A percentile compares a stretch with the other conserved stretches of the same genome.
phyloP scores from a whole-genome alignment of 2,329 filamentous ascomycete species.

The Biscogniauxia marginata region DNA sequence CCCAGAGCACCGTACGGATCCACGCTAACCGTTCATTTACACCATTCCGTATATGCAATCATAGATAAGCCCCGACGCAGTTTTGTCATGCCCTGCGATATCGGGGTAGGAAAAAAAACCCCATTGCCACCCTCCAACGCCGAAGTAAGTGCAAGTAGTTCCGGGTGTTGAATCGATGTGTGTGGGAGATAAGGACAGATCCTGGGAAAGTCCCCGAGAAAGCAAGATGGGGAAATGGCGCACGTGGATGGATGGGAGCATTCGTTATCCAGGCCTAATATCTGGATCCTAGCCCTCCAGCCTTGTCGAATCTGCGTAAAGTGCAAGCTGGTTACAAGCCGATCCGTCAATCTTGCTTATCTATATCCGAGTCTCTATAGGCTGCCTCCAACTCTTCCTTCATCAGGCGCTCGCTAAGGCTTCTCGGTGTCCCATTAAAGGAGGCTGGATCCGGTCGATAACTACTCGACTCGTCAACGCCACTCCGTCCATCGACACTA shows the following conservation, averaged over 20 bases:
- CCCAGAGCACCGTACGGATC: no score
- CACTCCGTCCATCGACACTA: slow-evolving; percentile 50
- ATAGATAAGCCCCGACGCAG: not conserved
- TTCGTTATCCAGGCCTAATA: not conserved
- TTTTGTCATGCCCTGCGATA: slow-evolving; percentile 7
- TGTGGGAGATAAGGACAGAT: slow-evolving; percentile 5
- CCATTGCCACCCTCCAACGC: slow-evolving; percentile 12
- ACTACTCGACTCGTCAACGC: slow-evolving; percentile 47
- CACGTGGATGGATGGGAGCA: not conserved
- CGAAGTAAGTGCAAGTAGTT: slow-evolving; percentile 13
- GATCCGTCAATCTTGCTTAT: not conserved
- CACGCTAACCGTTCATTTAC: not conserved
- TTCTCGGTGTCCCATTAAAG: slow-evolving; percentile 45
- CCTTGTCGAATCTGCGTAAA: not conserved
- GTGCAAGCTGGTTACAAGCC: not conserved
- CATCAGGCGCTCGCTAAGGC: slow-evolving; percentile 48
- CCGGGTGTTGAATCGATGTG: slow-evolving; percentile 7
- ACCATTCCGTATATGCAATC: not conserved
- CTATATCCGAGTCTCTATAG: slow-evolving; percentile 12
- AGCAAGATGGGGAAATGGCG: slow-evolving; percentile 1
- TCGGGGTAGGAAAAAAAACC: slow-evolving; percentile 3
- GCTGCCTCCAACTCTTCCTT: slow-evolving; percentile 44
- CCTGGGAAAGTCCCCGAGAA: not conserved
- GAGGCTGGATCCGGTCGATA: slow-evolving; percentile 39
- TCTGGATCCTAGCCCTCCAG: not conserved